Percentiles rank a stretch among this genome's conserved stretches.
These are phyloP conservation scores for Xylariaceae sp. DNA, from an alignment of 2,329 filamentous ascomycete genomes.

Conservation along the genomic window DNA sequence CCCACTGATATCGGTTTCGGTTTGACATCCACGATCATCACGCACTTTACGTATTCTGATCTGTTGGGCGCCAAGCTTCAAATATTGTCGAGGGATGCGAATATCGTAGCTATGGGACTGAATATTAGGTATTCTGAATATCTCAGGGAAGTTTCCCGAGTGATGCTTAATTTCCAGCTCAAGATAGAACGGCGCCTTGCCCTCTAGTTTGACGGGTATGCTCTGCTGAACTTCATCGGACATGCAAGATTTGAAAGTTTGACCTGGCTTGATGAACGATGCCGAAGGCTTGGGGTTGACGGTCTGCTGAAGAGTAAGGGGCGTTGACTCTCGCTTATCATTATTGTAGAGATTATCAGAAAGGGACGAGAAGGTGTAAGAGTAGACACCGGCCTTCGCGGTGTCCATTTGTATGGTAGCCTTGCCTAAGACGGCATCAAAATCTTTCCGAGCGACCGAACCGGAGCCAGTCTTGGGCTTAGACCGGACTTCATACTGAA, in stretches of 20 bases:
- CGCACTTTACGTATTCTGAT: constrained; percentile 89
- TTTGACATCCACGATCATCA: constrained; percentile 85
- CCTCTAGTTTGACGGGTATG: constrained; percentile 85
- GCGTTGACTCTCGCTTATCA: constrained; percentile 67
- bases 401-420: constrained; percentile 88
- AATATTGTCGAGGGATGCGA: constrained; percentile 80
- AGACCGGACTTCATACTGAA: constrained; percentile 81
- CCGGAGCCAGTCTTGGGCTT: constrained; percentile 70
- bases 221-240: constrained; percentile 83
- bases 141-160: constrained; percentile 77
- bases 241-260: constrained; percentile 94
- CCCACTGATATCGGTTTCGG: constrained; percentile 71
- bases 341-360: constrained; percentile 86
- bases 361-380: constrained; percentile 83
- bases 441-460: constrained; percentile 69
- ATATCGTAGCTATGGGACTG: constrained; percentile 76
- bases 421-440: constrained; percentile 78
- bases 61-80: constrained; percentile 88
- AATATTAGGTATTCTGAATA: constrained; percentile 82
- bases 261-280: constrained; percentile 81
- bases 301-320: constrained; percentile 76
- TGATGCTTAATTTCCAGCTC: constrained; percentile 95
- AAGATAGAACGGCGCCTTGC: constrained; percentile 84
- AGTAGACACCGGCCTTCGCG: constrained; percentile 78
- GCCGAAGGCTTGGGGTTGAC: constrained; percentile 86